Conservation (phyloP, 2,329 filamentous ascomycete species). For the Acrocalymma vagum region DNA sequence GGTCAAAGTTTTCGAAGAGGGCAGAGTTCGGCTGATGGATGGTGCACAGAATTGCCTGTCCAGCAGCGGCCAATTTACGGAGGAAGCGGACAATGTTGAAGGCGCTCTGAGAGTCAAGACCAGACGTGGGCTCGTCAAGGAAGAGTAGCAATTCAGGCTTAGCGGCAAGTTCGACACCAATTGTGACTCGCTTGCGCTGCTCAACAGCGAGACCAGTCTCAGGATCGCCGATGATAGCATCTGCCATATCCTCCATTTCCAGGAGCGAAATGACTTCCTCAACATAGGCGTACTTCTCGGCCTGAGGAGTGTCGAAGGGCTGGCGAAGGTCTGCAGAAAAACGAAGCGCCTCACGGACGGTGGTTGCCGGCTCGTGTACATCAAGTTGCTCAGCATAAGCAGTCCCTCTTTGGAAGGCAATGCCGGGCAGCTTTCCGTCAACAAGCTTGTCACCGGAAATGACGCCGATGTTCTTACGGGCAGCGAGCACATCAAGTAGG, state of each 20-base stretch:
- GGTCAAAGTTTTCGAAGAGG: slow-evolving; percentile 88
- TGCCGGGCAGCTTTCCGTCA: slow-evolving; percentile 65
- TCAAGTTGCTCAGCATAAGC: slow-evolving; percentile 73
- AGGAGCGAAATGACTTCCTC: slow-evolving; percentile 71
- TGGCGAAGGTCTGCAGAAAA: slow-evolving; percentile 72
- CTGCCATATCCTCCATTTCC: slow-evolving; percentile 71
- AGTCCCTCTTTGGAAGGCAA: slow-evolving; percentile 69
- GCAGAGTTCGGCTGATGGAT: slow-evolving; percentile 91
- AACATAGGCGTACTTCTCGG: slow-evolving; percentile 72
- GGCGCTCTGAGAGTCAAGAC: slow-evolving; percentile 75
- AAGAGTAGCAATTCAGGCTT: slow-evolving; percentile 79
- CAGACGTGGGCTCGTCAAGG: slow-evolving; percentile 80
- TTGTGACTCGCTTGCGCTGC: slow-evolving; percentile 73
- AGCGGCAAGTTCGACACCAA: slow-evolving; percentile 67
- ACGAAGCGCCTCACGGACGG: slow-evolving; percentile 71
- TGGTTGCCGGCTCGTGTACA: slow-evolving; percentile 68
- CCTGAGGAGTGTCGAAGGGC: slow-evolving; percentile 63
- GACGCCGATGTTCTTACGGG: slow-evolving; percentile 71
- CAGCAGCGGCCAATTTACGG: slow-evolving; percentile 78
- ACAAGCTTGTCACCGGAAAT: slow-evolving; percentile 70
- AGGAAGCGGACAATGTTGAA: slow-evolving; percentile 82
- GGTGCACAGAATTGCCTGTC: slow-evolving; percentile 88
- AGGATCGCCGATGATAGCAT: slow-evolving; percentile 70
- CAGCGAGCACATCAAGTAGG: slow-evolving; percentile 77
- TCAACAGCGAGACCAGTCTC: slow-evolving; percentile 70